Conservation (phyloP, 169 alveolate species). For the Plasmodium adleri region DNA sequence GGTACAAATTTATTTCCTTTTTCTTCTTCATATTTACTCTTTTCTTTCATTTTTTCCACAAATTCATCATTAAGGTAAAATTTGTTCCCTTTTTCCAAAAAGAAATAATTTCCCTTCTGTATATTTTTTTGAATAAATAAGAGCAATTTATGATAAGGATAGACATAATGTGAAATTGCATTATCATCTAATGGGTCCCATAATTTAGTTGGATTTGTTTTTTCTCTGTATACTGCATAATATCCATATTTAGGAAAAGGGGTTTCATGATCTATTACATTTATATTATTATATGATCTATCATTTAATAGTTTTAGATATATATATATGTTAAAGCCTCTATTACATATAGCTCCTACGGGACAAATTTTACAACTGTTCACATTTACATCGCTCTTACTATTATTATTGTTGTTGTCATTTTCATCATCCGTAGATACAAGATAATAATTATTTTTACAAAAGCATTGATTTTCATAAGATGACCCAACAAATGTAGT, state of each 20-base stretch:
- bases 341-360: conserved; percentile 70
- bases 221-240: conserved; percentile 65
- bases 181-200: conserved; percentile 67
- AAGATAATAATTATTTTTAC: conserved; percentile 79
- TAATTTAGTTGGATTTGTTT: conserved; percentile 3
- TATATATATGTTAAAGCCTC: conserved; percentile 59
- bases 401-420: not conserved
- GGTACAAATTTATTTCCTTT: not conserved
- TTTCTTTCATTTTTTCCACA: conserved; percentile 19
- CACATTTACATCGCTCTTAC: not conserved
- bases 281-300: conserved; percentile 51
- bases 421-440: conserved; percentile 24
- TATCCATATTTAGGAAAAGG: conserved; percentile 73
- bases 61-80: conserved; percentile 33
- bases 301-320: conserved; percentile 44
- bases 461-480: conserved; percentile 82
- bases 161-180: conserved; percentile 21
- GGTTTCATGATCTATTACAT: conserved; percentile 65
- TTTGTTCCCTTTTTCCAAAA: conserved; percentile 26
- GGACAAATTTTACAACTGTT: conserved; percentile 68
- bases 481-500: conserved; percentile 84
- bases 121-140: conserved; percentile 63
- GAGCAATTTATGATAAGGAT: conserved; percentile 75
- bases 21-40: conserved; percentile 10
- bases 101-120: conserved; percentile 46